Evolutionary conservation across 495 filamentous ascomycete species (phyloP).

Genomic region (Cladorrhinum samala): DNA sequence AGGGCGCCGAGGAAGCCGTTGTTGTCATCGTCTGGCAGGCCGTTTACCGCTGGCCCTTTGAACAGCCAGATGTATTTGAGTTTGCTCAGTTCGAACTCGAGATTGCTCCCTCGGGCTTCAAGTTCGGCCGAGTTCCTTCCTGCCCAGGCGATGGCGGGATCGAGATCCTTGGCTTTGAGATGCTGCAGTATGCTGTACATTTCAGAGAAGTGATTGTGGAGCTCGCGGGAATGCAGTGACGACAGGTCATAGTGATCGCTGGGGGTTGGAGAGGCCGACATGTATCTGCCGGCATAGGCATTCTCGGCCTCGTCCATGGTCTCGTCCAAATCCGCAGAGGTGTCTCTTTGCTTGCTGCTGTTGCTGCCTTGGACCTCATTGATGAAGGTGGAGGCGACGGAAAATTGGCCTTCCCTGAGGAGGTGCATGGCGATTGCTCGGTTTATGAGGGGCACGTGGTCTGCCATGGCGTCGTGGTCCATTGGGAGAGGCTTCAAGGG

Average conservation of each 20-base stretch:
- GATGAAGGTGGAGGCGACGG: constrained; percentile 75
- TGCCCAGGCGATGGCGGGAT: constrained; percentile 84
- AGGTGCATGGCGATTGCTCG: constrained; percentile 95
- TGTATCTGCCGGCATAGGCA: constrained; percentile 8
- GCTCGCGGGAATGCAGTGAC: constrained; percentile 54
- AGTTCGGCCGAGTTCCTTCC: constrained; percentile 59
- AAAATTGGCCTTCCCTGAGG: constrained; percentile 88
- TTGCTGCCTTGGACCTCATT: constrained; percentile 45
- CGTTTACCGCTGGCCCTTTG: constrained; percentile 41
- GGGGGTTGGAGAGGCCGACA: neutral
- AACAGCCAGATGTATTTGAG: constrained; percentile 85
- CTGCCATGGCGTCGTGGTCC: constrained; percentile 75
- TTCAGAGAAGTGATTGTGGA: constrained; percentile 73
- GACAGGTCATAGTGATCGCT: constrained; percentile 40
- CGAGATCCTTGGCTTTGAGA: constrained; percentile 64
- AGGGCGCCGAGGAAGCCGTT: constrained; percentile 51
- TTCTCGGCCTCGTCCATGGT: constrained; percentile 25
- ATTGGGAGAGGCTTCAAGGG: constrained; percentile 70
- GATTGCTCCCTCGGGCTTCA: constrained; percentile 77
- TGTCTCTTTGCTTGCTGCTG: constrained; percentile 15
- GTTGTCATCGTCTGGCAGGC: constrained; percentile 35
- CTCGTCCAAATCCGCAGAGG: constrained; percentile 12
- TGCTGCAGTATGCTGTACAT: constrained; percentile 89
- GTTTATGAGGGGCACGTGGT: constrained; percentile 72
- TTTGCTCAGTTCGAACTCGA: constrained; percentile 89